These are phyloP conservation scores for Heliamphora pulchella DNA, from an alignment of 179 eudicot genomes.

Conservation along the genomic window DNA sequence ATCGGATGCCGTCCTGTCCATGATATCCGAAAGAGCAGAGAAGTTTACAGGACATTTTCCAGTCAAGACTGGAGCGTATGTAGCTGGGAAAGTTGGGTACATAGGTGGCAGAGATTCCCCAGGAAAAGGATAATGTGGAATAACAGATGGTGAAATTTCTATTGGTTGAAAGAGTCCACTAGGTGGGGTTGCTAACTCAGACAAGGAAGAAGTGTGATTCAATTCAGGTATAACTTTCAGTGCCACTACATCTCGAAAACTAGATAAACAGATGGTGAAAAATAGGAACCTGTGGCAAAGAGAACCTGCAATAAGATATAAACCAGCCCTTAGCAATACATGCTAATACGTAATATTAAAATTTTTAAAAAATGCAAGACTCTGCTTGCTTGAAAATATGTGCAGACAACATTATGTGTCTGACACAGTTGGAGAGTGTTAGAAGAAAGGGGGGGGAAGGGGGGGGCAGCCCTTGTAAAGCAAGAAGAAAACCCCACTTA, in stretches of 20 bases:
- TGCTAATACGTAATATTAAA: background rate
- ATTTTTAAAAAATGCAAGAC: background rate
- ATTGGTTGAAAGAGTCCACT: slow-evolving; percentile 63
- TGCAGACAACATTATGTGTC: background rate
- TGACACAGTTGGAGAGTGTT: background rate
- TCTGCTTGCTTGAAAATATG: background rate
- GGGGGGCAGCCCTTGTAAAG: background rate
- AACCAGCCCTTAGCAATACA: slow-evolving; percentile 7
- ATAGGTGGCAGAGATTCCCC: slow-evolving; percentile 55
- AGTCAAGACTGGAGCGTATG: slow-evolving; percentile 68
- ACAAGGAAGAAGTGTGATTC: slow-evolving; percentile 28
- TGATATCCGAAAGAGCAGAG: slow-evolving; percentile 62
- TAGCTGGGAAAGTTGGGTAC: slow-evolving; percentile 68
- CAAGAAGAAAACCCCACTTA: background rate
- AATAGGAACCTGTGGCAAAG: slow-evolving; percentile 41
- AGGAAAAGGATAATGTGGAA: slow-evolving; percentile 67
- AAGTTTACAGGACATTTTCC: slow-evolving; percentile 93
- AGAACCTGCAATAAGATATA: slow-evolving; percentile 49
- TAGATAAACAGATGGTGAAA: slow-evolving; percentile 44
- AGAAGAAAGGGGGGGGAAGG: too few relatives aligned
- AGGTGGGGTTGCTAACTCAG: slow-evolving; percentile 44
- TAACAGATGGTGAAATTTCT: slow-evolving; percentile 73
- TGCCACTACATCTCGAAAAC: slow-evolving; percentile 35
- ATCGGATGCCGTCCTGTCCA: slow-evolving; percentile 83
- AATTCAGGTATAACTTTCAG: slow-evolving; percentile 33